A percentile compares a stretch with the other conserved stretches of the same genome.
Conservation (phyloP, 345 rosid species). For the Rhizophora apiculata region DNA sequence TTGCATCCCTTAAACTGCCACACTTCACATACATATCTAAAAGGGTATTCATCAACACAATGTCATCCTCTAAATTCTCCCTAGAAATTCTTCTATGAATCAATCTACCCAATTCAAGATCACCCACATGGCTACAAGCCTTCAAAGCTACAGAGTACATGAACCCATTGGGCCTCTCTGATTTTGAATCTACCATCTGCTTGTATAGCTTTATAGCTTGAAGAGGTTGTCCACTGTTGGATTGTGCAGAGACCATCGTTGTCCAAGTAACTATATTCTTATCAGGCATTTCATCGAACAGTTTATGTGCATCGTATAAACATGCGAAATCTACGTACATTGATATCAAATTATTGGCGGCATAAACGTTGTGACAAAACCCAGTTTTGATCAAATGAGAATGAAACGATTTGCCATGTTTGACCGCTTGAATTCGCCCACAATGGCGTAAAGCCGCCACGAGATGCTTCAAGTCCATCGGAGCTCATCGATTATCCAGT, state of each 20-base stretch:
- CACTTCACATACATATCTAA: constrained; percentile 75
- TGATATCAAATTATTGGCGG: constrained; percentile 50
- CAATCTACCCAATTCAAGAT: constrained; percentile 47
- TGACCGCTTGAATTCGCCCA: constrained; percentile 41
- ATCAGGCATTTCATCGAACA: constrained; percentile 62
- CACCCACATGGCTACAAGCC: constrained; percentile 59
- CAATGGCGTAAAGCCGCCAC: constrained; percentile 52
- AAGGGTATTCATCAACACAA: constrained; percentile 63
- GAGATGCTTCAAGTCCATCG: constrained; percentile 44
- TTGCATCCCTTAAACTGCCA: constrained; percentile 52
- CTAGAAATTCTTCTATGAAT: constrained; percentile 40
- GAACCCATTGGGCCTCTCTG: constrained; percentile 50
- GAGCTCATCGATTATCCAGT: neutral
- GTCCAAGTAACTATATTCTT: constrained; percentile 68
- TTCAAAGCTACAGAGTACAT: constrained; percentile 62
- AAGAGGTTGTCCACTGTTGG: constrained; percentile 37
- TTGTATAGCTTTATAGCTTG: constrained; percentile 39
- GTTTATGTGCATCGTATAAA: constrained; percentile 35
- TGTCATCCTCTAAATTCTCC: constrained; percentile 42
- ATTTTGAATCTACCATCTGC: constrained; percentile 38
- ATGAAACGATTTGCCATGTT: constrained; percentile 47
- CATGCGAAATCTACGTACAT: constrained; percentile 36
- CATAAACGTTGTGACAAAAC: constrained; percentile 29
- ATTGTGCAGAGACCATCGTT: constrained; percentile 50
- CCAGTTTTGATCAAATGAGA: constrained; percentile 42